These are phyloP conservation scores for Penicillium sp. DNA, from an alignment of 2,329 filamentous ascomycete genomes.

Conservation along the genomic window DNA sequence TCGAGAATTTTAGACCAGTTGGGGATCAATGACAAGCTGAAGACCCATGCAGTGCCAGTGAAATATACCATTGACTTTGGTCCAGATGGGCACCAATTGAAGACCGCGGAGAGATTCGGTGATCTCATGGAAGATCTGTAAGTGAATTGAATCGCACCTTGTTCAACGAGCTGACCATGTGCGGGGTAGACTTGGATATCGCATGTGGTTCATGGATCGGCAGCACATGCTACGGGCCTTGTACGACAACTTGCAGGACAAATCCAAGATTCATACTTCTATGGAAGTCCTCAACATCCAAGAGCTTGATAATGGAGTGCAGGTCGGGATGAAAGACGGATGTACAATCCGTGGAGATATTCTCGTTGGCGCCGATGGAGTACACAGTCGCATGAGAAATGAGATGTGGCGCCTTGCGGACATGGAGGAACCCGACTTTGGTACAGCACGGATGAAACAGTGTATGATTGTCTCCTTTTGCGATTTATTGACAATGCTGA, in stretches of 20 bases:
- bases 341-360: conserved; percentile 34
- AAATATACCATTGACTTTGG: not conserved
- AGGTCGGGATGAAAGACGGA: conserved; percentile 36
- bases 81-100: conserved; percentile 1
- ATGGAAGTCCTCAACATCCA: conserved; percentile 23
- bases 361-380: conserved; percentile 47
- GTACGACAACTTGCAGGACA: conserved; percentile 30
- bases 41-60: conserved; percentile 25
- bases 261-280: conserved; percentile 27
- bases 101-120: not conserved
- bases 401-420: conserved; percentile 33
- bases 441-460: not conserved
- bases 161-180: not conserved
- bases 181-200: not conserved
- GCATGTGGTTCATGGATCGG: conserved; percentile 33
- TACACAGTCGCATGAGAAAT: conserved; percentile 38
- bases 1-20: no score
- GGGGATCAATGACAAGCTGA: conserved; percentile 54
- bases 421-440: conserved; percentile 5
- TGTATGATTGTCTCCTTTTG: not conserved
- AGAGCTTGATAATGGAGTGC: conserved; percentile 18
- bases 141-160: not conserved
- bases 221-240: conserved; percentile 36
- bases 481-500: not conserved
- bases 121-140: conserved; percentile 2